Base-by-base conservation (phyloP, 2,329 filamentous ascomycete species). In the Alternaria conjuncta region DNA sequence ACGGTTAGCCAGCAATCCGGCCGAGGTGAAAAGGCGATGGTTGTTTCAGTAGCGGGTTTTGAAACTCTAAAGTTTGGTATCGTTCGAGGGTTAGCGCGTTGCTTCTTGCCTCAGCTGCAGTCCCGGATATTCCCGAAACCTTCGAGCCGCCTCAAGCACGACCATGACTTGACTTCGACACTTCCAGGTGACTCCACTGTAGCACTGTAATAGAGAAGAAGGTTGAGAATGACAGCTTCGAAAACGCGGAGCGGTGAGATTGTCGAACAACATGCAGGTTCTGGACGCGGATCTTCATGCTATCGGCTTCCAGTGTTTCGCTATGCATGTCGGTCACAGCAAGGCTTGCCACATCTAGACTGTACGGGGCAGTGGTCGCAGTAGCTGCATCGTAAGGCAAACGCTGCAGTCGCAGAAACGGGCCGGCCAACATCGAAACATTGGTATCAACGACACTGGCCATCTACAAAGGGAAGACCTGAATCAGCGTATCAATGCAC, bases 31-130 rank as follows among this genome's bases (percentile, higher is more conserved):
- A 61, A 44, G 53, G 23, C 54, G 15, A 57, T 63, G 46, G 57
- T 68, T 57, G 67, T 70, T 70, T 70, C 67, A 68, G 65, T 63
- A 44, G 59, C 20, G 44, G 51, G 30, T 60, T 51, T 46, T 74
- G 72, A 75, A 75, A 75, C 71, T 68, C 64, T 63, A 66, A 61
- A 61, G 72, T 72, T 74, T 75, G 63, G 63, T 62, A 61, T 68
- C 60, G 51, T 61, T 61, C 28, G 50, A 66, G 53, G 59, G 18
- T 63, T 74, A 69, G 72, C 63, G 70, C 57, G 41, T 57, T 54
- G 58, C 56, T 61, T 60, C 46, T 60, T 21, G 32, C 44, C 50
- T 49, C 23, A 25, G n/a, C 60, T 41, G 43, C 43, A 62, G 51
- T 58, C 26, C 59, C 55, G 65, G 57, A 61, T 61, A 64, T 71